Evolutionary conservation across 192 early-diverging fungal species (phyloP), one percentile per base, ranked within the genome.

Genomic region (Linderina pennispora): DNA sequence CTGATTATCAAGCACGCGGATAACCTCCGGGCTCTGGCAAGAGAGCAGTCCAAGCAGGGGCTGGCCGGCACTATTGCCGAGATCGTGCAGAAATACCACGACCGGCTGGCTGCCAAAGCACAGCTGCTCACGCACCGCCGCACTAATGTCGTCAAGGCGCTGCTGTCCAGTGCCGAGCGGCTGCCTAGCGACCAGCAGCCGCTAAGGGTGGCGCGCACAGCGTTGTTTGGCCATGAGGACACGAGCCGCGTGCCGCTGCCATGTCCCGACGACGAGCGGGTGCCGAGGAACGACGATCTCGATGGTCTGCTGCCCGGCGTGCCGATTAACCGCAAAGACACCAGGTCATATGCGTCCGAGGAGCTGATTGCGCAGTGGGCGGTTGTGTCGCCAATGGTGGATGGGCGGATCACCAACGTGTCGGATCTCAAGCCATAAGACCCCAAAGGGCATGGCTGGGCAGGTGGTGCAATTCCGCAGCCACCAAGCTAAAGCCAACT

Each of bases 291-390:
- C 9, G 48, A 61, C 11, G 44, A 57, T 40, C 66, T 56, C 1
- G 56, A 34, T 11, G 77, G 45, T 3, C 50, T 49, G 26, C 26
- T 62, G 15, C 57, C 60, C 17, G 53, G 62, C n/a, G 41, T 62
- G 17, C 62, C 43, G 23, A 63, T 74, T 22, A 55, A 62, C 43
- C 60, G 77, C 31, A 45, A 45, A 31, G 44, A 57, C 13, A 54
- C 48, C 0, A 39, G 51, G 8, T 51, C 62, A 0, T 44, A 65
- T n/a, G 49, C 45, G 0, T 61, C 58, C 0, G 65, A 69, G 22
- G 55, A 66, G 1, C 61, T 77, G 50, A 16, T 80, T 5, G 62
- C 68, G n/a, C 52, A 52, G 36, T 83, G 79, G 79, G 78, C 77
- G 8, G 77, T 71, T 37, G 63, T 83, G 14, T 56, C 67, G 21